Percentiles rank a stretch among this genome's conserved stretches.
Conservation (phyloP, 208 protist species). For the Angomonas ambiguus region DNA sequence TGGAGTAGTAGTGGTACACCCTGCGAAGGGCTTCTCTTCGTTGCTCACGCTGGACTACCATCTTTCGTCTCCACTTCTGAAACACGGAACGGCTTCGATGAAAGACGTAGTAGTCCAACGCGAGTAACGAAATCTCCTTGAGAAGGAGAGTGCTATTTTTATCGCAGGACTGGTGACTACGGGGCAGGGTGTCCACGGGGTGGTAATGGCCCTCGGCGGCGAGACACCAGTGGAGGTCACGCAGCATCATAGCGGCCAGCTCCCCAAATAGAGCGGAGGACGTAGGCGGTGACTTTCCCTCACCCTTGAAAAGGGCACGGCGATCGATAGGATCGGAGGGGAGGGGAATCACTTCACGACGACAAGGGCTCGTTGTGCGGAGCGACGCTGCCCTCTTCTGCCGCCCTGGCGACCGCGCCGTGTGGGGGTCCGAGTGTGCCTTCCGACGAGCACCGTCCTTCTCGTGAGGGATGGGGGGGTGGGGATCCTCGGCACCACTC, state of each 20-base stretch:
- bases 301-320: neutral
- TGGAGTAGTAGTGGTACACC: neutral
- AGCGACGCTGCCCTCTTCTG: too few relatives aligned
- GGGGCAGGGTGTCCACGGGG: neutral
- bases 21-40: neutral
- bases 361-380: neutral
- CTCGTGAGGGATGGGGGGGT: neutral
- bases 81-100: neutral
- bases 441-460: neutral
- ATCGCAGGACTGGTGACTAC: neutral
- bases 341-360: neutral
- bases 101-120: neutral
- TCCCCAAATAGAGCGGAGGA: neutral
- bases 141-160: neutral
- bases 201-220: neutral
- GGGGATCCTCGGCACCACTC: neutral
- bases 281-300: neutral
- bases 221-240: neutral
- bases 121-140: neutral
- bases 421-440: too few relatives aligned
- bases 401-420: too few relatives aligned
- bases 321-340: neutral
- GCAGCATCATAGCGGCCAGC: neutral
- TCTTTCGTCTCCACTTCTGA: neutral
- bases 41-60: neutral